phyloP scores from a whole-genome alignment of 2,329 filamentous ascomycete genomes.

The Cercospora zeae-maydis region DNA sequence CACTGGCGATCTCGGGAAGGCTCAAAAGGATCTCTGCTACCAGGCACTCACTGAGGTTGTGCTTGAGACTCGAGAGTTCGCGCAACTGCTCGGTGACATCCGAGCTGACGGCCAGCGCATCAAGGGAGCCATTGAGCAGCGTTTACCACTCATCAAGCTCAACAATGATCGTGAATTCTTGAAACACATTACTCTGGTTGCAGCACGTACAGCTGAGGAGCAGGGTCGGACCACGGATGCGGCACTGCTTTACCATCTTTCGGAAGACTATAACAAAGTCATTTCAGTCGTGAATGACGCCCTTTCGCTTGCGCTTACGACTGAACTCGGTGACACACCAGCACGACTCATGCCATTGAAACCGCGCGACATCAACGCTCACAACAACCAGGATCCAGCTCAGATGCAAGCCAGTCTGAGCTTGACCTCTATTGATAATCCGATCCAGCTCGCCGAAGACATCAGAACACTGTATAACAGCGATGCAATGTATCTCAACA shows the following conservation, averaged over 20 bases:
- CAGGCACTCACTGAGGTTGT: slow-evolving; percentile 91
- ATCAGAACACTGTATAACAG: slow-evolving; percentile 61
- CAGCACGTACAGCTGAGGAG: slow-evolving; percentile 88
- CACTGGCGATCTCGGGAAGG: slow-evolving; percentile 66
- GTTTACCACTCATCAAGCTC: slow-evolving; percentile 75
- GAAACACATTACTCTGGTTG: slow-evolving; percentile 86
- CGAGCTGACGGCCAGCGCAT: slow-evolving; percentile 79
- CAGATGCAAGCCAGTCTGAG: slow-evolving; percentile 57
- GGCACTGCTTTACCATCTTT: slow-evolving; percentile 88
- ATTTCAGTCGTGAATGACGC: slow-evolving; percentile 84
- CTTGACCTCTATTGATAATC: slow-evolving; percentile 65
- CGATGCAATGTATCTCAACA: slow-evolving; percentile 58
- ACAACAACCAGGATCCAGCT: slow-evolving; percentile 34
- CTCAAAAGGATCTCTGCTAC: slow-evolving; percentile 79
- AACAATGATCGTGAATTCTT: slow-evolving; percentile 79
- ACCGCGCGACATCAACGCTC: slow-evolving; percentile 53
- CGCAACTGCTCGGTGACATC: slow-evolving; percentile 88
- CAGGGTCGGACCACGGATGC: slow-evolving; percentile 91
- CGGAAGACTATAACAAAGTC: slow-evolving; percentile 94
- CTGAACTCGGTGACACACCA: slow-evolving; percentile 78
- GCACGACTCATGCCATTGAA: slow-evolving; percentile 76
- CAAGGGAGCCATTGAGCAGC: slow-evolving; percentile 80
- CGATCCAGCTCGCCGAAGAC: slow-evolving; percentile 58
- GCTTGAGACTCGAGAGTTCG: slow-evolving; percentile 94
- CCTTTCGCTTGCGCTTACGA: slow-evolving; percentile 80